Base-by-base conservation (phyloP, 2,329 filamentous ascomycete species). In the Pseudogymnoascus sp. region DNA sequence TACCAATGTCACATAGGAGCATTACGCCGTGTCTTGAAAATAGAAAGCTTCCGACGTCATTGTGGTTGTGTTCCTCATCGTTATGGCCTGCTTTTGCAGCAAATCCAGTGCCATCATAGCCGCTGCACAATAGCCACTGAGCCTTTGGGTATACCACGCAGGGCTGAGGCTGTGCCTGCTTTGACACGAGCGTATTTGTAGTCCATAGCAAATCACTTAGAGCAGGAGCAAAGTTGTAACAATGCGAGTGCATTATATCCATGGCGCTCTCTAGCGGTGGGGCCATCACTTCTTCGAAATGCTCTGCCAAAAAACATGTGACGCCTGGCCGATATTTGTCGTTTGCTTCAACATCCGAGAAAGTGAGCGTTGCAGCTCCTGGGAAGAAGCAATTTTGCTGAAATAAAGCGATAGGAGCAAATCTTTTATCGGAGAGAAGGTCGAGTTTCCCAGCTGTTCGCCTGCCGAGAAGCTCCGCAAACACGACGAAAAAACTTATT, bases 211-310 rank as follows among this genome's bases (percentile, higher is more conserved):
- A 2, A 31, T 57, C 48, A 34, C 48, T 34, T 34, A 57, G 25
- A 31, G 48, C 48, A 31, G 48, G 48, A 16, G 48, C 48, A 34
- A 57, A 57, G 48, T 57, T 57, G 25, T 57, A 57, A 13, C 48
- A 57, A 57, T 57, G 48, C 25, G 48, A 57, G 48, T 57, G 48
- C 48, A 57, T 57, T 19, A 57, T 3, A 57, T 31, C 48, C 48
- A 57, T 57, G 10, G 48, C 48, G 25, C 48, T 57, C n/a, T 34
- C 25, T 2, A 57, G 19, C 1, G 48, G 48, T 0, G 48, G 48
- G n/a, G n/a, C 48, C 48, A 57, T 57, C 4, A 57, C 23, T 31
- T 31, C 48, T 16, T 34, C 6, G 10, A 57, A 57, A 19, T 57
- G 8, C 4, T 57, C 48, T 31, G 25, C 48, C n/a, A 57, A 34